Evolutionary conservation across 306 rosid species (phyloP), one percentile per base, ranked within the genome.

Genomic region (Ochetophila trinervis): DNA sequence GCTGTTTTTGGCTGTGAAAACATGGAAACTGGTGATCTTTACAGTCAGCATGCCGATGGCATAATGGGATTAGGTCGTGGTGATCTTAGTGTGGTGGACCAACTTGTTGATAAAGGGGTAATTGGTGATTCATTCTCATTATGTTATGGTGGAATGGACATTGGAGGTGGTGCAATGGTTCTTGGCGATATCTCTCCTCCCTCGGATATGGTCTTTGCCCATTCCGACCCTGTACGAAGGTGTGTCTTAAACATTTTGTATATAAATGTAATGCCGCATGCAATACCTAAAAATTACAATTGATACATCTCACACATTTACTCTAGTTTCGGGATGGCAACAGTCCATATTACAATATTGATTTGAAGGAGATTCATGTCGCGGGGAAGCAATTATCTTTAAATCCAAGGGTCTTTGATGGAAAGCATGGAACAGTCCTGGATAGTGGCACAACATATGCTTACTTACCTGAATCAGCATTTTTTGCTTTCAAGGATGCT

Each of bases 241-340:
- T 94, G 82, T 62, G 92, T 72, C 65, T 42, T 58, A 2, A 52
- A 68, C 76, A 65, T 16, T 36, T 10, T 69, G 71, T 60, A 64
- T 50, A 66, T 62, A 24, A 65, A 68, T 76, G 62, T 51, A 80
- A 72, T 67, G 70, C 74, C 58, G 63, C 67, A 55, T 74, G 86
- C 71, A 77, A 82, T 76, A 74, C 85, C 76, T 73, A 76, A 69
- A 72, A 79, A 74, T 72, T 86, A 87, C 87, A 81, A 84, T 85
- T 74, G 76, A 78, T 84, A 76, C 80, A 84, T 86, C 90, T 93
- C 88, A 81, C 87, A 59, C 95, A 90, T 94, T 90, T 90, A 94
- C 99, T 88, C 89, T 94, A 90, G 97, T 94, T 87, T 94, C 50
- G 97, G 97, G 94, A 83, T 94, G 99, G 85, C 86, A 57, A 94